Evolutionary conservation across 129 eudicot species (phyloP).

Genomic region (Daucus carota): DH1_v3.0 NC_030384.2:25625501-25626000

Average conservation of each 20-base stretch:
- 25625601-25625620: constrained; percentile 72
- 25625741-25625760: constrained; percentile 36
- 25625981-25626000: too few species aligned
- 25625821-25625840: constrained; percentile 55
- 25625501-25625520: too few species aligned
- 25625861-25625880: constrained; percentile 23
- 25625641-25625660: constrained; percentile 68
- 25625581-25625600: constrained; percentile 70
- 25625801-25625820: constrained; percentile 47
- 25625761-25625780: constrained; percentile 44
- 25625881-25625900: constrained; percentile 5
- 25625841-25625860: constrained; percentile 29
- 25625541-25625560: too few species aligned
- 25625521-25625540: too few species aligned
- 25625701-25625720: neutral
- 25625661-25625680: neutral
- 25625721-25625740: neutral
- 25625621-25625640: constrained; percentile 59
- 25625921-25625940: too few species aligned
- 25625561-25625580: too few species aligned
- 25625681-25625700: neutral
- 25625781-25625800: constrained; percentile 55
- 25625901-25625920: too few species aligned
- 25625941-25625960: too few species aligned
- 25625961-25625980: too few species aligned